Base-by-base conservation (phyloP, 495 filamentous ascomycete genomes). In the Corynascus novoguineensis region DNA sequence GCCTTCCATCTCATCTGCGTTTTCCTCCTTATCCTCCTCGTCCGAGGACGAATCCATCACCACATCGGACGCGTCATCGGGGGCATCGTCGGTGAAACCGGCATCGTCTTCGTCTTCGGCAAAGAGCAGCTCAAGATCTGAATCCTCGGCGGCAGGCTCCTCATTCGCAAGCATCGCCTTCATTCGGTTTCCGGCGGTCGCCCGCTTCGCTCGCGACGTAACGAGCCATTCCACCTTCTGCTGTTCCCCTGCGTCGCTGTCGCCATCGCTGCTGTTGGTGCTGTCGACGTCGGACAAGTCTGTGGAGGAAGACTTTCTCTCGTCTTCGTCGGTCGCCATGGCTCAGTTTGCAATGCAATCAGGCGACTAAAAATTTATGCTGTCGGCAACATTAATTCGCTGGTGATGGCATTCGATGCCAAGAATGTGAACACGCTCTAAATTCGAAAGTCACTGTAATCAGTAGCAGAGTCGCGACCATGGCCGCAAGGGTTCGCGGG, bases 101-200 rank as follows among this genome's bases (percentile, higher is more conserved):
- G 84, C 85, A 60, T 96, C 91, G 53, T 95, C 84, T 58, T 92
- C 90, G 55, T 90, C 86, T 71, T 93, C 88, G 58, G 86, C 83
- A 59, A 93, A 95, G 5, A 95, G 78, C 8, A 91, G 81, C 48
- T 91, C 85, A 31, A 90, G 79, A 49, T 90, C 88, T 45, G 90
- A 85, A 51, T 83, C 82, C 7, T 67, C 63, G 31, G 38, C 66
- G 27, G 63, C 69, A 50, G 87, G 86, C 53, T 85, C 85, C 64
- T 87, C 87, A 59, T 84, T 86, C 22, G 86, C 85, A 44, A 96
- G 75, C 59, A 97, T 83, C 28, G 82, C 81, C 31, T 86, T 85
- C 79, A 96, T 85, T 60, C 89, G 83, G 59, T 86, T 90, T 46
- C 92, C 92, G 19, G 92, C 92, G 0, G 89, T 96, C 31, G 84